Evolutionary conservation across 2,329 filamentous ascomycete species (phyloP).

Genomic region (Xylariales sp.): DNA sequence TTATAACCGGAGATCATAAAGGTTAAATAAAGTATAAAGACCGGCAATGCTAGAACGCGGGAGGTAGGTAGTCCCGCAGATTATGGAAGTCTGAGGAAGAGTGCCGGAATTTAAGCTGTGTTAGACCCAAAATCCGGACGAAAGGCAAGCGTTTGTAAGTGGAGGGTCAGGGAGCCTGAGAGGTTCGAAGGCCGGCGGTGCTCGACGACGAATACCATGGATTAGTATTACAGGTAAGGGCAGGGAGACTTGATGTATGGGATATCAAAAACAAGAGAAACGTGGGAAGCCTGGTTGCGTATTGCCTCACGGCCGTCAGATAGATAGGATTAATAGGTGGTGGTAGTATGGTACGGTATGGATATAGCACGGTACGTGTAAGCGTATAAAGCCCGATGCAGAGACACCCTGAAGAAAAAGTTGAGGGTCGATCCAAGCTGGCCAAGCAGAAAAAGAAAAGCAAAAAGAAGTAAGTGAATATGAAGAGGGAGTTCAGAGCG

Average conservation of each 20-base stretch:
- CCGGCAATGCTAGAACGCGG: constrained; percentile 10
- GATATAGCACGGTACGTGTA: constrained; percentile 12
- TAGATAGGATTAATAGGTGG: constrained; percentile 22
- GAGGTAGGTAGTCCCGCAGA: constrained; percentile 15
- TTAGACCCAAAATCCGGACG: constrained; percentile 13
- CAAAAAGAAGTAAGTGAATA: neutral
- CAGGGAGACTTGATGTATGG: constrained; percentile 1
- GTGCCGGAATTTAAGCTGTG: constrained; percentile 5
- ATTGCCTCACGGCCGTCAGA: constrained; percentile 23
- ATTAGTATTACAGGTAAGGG: constrained; percentile 32
- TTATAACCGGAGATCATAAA: constrained; percentile 8
- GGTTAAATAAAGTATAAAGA: constrained; percentile 10
- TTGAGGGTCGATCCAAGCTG: constrained; percentile 4
- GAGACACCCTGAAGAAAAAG: constrained; percentile 6
- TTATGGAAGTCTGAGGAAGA: constrained; percentile 9
- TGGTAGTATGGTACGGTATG: constrained; percentile 12
- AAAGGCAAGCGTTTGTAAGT: constrained; percentile 26
- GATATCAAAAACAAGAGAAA: constrained; percentile 17
- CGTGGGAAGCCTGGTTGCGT: constrained; percentile 13
- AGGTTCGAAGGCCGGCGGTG: neutral
- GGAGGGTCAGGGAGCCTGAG: neutral
- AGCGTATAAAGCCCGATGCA: constrained; percentile 24
- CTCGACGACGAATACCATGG: constrained; percentile 22
- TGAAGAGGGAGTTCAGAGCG: constrained; percentile 9
- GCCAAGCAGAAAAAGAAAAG: neutral